phyloP scores from a whole-genome alignment of 1,139 yeast genomes.

The Debaryomyces psychrophilus region DNA sequence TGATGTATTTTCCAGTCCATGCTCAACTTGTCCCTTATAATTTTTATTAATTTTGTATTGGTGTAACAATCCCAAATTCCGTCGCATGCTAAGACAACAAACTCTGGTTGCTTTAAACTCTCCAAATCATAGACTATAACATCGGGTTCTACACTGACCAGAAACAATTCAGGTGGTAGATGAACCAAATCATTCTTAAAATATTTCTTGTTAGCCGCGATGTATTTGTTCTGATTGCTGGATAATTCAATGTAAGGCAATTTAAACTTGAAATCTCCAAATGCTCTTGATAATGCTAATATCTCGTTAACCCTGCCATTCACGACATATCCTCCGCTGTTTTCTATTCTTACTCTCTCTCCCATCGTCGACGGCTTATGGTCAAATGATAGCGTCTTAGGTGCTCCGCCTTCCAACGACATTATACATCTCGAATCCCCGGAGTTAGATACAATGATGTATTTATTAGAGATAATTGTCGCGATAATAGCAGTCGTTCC shows the following conservation, averaged over 20 bases:
- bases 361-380: slow-evolving; percentile 79
- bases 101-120: slow-evolving; percentile 52
- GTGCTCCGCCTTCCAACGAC: slow-evolving; percentile 50
- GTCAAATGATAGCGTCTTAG: slow-evolving; percentile 70
- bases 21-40: slow-evolving; percentile 60
- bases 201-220: slow-evolving; percentile 23
- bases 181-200: slow-evolving; percentile 27
- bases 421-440: slow-evolving; percentile 76
- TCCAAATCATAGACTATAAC: slow-evolving; percentile 54
- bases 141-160: slow-evolving; percentile 75
- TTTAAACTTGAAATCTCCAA: slow-evolving; percentile 75
- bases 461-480: slow-evolving; percentile 51
- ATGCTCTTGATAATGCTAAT: slow-evolving; percentile 72
- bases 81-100: slow-evolving; percentile 71
- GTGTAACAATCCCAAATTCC: slow-evolving; percentile 82
- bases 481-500: slow-evolving; percentile 73
- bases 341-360: slow-evolving; percentile 73
- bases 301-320: slow-evolving; percentile 74
- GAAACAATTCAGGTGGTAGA: slow-evolving; percentile 47
- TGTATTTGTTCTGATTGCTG: slow-evolving; percentile 34
- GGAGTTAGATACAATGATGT: slow-evolving; percentile 62
- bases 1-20: slow-evolving; percentile 61
- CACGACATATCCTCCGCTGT: slow-evolving; percentile 71
- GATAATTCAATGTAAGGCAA: slow-evolving; percentile 42
- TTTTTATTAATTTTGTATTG: slow-evolving; percentile 53